A percentile compares a stretch with the other conserved stretches of the same genome.
Evolutionary conservation across 805 yeast species (phyloP).

Genomic region (Wickerhamiella azymoides): DNA sequence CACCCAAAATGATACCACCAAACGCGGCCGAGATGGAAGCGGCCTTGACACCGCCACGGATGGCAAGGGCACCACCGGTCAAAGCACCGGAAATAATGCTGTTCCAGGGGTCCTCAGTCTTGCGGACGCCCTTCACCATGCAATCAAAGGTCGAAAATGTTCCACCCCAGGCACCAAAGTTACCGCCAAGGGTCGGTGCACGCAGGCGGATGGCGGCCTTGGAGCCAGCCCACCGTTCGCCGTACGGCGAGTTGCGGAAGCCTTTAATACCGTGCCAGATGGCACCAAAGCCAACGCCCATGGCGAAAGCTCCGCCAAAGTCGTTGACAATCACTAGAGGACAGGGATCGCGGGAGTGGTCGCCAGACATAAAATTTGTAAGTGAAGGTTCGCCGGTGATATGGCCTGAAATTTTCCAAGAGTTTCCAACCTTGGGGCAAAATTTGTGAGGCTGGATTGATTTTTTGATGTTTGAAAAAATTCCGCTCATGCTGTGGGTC

Average conservation of each 20-base stretch:
- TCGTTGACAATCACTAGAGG: conserved; percentile 92
- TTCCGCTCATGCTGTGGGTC: too few species aligned
- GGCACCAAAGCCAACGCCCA: conserved; percentile 98
- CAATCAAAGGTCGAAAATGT: conserved; percentile 91
- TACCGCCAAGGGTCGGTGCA: conserved; percentile 98
- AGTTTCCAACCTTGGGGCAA: neutral
- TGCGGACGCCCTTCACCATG: conserved; percentile 85
- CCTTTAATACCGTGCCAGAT: conserved; percentile 99
- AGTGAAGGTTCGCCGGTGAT: neutral
- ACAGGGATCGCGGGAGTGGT: conserved; percentile 98
- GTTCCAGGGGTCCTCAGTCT: conserved; percentile 97
- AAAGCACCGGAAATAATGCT: conserved; percentile 96
- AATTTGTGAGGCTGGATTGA: neutral
- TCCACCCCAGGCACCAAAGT: conserved; percentile 99
- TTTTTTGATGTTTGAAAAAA: neutral
- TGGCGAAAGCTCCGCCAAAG: conserved; percentile 97
- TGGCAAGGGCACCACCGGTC: conserved; percentile 95
- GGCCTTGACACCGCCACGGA: conserved; percentile 98
- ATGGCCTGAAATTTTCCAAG: neutral
- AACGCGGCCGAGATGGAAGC: conserved; percentile 92
- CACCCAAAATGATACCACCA: conserved; percentile 93
- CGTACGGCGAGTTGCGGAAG: conserved; percentile 89
- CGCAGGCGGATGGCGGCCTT: conserved; percentile 83
- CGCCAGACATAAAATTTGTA: conserved; percentile 34
- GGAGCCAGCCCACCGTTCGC: conserved; percentile 87